Conservation (phyloP, 768 basidiomycete species). For the Lactarius pseudohatsudake region DNA sequence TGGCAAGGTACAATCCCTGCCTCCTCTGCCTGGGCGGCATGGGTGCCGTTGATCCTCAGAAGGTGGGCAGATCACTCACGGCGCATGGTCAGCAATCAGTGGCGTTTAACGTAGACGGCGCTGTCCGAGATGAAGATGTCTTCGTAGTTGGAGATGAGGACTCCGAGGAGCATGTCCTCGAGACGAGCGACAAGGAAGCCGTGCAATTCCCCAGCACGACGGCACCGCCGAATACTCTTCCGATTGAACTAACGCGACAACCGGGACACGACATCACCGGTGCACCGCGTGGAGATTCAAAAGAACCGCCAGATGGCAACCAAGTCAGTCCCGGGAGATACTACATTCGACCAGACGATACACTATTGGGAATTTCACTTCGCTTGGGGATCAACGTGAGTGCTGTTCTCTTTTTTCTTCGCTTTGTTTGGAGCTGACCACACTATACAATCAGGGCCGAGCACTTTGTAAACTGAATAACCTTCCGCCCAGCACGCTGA, state of each 20-base stretch:
- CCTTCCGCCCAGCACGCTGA: conserved; percentile 61
- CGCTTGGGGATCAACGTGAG: conserved; percentile 51
- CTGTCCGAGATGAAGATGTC: conserved; percentile 56
- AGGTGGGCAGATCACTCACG: conserved; percentile 5
- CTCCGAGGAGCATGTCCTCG: conserved; percentile 37
- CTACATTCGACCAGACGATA: conserved; percentile 27
- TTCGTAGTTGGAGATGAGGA: conserved; percentile 69
- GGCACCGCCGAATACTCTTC: not conserved
- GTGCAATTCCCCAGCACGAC: not conserved
- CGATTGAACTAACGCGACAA: not conserved
- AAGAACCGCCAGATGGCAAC: not conserved
- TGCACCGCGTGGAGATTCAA: not conserved
- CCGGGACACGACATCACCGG: not conserved
- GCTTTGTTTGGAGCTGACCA: conserved; percentile 1
- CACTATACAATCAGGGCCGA: conserved; percentile 43
- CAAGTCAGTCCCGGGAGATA: conserved; percentile 13
- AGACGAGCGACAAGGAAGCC: conserved; percentile 4
- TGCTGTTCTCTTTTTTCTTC: conserved; percentile 17
- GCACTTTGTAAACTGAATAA: conserved; percentile 65
- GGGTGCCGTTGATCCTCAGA: conserved; percentile 37
- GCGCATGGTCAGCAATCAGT: conserved; percentile 17
- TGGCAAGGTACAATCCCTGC: conserved; percentile 70
- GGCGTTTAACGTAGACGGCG: conserved; percentile 49
- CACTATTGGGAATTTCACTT: conserved; percentile 24
- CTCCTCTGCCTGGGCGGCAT: conserved; percentile 65